Evolutionary conservation across 257 asterid genomes (phyloP).

Genomic region (Cynanchum wilfordii): DNA sequence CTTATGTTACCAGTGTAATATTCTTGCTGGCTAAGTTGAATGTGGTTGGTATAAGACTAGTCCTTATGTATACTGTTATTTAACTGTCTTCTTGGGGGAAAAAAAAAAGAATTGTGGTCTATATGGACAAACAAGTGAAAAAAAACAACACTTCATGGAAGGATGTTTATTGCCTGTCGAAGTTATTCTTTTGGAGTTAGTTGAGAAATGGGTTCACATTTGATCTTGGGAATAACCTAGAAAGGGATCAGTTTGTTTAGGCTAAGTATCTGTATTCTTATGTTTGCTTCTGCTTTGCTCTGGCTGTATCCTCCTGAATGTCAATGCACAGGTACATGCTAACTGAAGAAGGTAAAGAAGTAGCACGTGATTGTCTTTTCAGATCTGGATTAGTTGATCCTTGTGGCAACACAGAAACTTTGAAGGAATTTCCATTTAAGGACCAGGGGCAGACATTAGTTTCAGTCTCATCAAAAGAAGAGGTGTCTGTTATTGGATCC

Average conservation of each 20-base stretch:
- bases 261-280: background rate
- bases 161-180: background rate
- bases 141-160: background rate
- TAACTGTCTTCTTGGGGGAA: background rate
- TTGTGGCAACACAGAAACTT: conserved; percentile 26
- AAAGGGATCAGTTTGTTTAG: background rate
- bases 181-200: background rate
- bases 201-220: background rate
- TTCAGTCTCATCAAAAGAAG: conserved; percentile 25
- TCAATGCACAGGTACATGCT: conserved; percentile 70
- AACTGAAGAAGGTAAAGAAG: conserved; percentile 87
- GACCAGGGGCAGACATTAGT: conserved; percentile 31
- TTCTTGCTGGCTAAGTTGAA: background rate
- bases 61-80: background rate
- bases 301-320: background rate
- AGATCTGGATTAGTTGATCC: conserved; percentile 62
- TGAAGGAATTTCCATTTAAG: conserved; percentile 25
- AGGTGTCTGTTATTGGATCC: conserved; percentile 29
- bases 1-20: background rate
- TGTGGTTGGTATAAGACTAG: too few species aligned
- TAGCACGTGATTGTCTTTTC: conserved; percentile 67
- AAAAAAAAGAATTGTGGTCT: background rate
- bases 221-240: background rate
- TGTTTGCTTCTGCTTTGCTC: background rate
- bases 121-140: background rate